A percentile compares a stretch with the other conserved stretches of the same genome.
phyloP scores from a whole-genome alignment of 148 eudicot genomes.

The Pouteria glomerata region DNA sequence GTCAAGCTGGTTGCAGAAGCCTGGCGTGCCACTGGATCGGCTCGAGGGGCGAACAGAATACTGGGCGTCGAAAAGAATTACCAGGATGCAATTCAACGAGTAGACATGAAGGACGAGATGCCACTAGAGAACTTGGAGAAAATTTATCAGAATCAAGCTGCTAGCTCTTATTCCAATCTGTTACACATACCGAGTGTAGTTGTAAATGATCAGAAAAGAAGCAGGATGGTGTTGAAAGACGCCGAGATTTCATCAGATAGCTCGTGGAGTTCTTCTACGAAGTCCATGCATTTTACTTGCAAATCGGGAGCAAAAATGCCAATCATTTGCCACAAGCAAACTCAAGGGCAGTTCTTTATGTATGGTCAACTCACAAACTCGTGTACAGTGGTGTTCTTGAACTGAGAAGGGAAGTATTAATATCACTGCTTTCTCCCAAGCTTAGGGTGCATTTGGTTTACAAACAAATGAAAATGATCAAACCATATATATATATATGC shows the following conservation, averaged over 20 bases:
- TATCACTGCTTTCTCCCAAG: too few species aligned
- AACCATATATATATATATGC: too few species aligned
- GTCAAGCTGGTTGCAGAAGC: constrained; percentile 45
- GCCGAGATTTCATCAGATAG: constrained; percentile 30
- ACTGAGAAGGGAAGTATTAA: too few species aligned
- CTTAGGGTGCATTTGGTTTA: too few species aligned
- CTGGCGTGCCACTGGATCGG: constrained; percentile 44
- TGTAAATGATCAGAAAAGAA: constrained; percentile 35
- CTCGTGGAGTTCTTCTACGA: constrained; percentile 28
- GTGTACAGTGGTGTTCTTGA: constrained; percentile 46
- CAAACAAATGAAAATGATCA: too few species aligned
- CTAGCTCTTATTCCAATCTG: constrained; percentile 15
- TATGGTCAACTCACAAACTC: constrained; percentile 39
- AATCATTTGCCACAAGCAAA: constrained; percentile 35
- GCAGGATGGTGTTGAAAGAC: constrained; percentile 37
- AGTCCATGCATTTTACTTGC: constrained; percentile 27
- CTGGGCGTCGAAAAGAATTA: constrained; percentile 6
- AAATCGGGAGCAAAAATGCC: constrained; percentile 39
- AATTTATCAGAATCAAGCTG: constrained; percentile 24
- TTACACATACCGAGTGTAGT: constrained; percentile 25
- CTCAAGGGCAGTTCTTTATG: constrained; percentile 36
- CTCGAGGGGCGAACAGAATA: constrained; percentile 31
- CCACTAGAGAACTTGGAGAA: constrained; percentile 27
- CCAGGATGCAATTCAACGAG: constrained; percentile 3
- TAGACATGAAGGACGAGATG: constrained; percentile 15